phyloP scores from a whole-genome alignment of 345 rosid genomes.

The Angophora floribunda region DNA sequence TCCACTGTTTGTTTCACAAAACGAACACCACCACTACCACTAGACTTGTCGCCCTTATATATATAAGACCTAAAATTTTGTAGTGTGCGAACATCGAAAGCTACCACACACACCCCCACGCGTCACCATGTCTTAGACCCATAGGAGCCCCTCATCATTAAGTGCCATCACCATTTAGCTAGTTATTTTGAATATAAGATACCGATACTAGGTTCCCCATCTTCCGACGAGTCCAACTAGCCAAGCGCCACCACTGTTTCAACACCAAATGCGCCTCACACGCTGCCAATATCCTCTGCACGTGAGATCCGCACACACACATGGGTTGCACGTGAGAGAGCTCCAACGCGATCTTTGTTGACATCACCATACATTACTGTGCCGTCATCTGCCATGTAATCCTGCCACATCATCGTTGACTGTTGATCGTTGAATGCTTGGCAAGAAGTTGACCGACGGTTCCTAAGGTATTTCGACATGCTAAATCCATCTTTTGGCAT shows the following conservation, averaged over 20 bases:
- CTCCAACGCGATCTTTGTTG: neutral
- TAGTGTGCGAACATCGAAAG: neutral
- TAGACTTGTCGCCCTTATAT: neutral
- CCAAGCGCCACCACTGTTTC: neutral
- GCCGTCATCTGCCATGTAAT: neutral
- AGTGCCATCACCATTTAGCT: neutral
- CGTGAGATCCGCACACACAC: rapidly evolving
- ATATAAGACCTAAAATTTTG: neutral
- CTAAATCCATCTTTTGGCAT: neutral
- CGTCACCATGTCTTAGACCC: neutral
- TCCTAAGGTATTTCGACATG: neutral
- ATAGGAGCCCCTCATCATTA: neutral
- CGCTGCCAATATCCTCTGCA: rapidly evolving
- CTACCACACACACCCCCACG: neutral
- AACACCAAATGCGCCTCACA: neutral
- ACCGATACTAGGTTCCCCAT: neutral
- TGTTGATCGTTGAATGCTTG: neutral
- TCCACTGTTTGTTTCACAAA: neutral
- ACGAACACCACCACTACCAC: neutral
- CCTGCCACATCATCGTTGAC: neutral
- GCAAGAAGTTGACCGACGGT: neutral
- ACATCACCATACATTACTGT: neutral
- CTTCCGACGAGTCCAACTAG: neutral
- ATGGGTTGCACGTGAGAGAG: neutral
- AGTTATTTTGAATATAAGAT: neutral